A percentile compares a stretch with the other conserved stretches of the same genome.
phyloP scores from a whole-genome alignment of 345 rosid species.

The Syzygium oleosum region DNA sequence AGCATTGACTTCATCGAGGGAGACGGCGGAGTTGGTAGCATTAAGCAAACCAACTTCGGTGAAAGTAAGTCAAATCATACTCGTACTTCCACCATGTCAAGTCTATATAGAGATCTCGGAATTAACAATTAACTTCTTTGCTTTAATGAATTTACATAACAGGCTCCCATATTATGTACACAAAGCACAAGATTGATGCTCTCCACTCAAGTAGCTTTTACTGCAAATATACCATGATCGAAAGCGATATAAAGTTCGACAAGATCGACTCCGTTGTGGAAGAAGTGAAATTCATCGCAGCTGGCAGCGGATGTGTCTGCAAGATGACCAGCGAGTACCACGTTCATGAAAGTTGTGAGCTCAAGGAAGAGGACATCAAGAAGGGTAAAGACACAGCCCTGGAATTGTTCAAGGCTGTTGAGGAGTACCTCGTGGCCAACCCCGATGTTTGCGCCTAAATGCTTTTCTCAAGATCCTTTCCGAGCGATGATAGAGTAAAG shows the following conservation, averaged over 20 bases:
- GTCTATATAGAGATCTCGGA: background rate
- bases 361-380: conserved; percentile 4
- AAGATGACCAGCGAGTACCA: conserved; percentile 3
- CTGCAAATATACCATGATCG: background rate
- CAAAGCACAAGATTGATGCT: background rate
- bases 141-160: background rate
- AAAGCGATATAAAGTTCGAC: background rate
- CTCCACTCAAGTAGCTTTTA: background rate
- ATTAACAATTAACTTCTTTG: background rate
- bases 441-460: background rate
- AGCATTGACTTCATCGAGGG: conserved; percentile 20
- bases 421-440: background rate
- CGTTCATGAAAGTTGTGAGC: background rate
- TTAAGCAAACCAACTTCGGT: conserved; percentile 6
- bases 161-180: background rate
- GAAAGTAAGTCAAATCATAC: background rate
- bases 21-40: conserved; percentile 27
- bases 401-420: background rate
- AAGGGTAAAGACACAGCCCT: conserved; percentile 1
- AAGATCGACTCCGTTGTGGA: background rate
- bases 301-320: background rate
- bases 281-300: background rate
- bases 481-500: background rate
- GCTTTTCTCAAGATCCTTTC: background rate
- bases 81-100: background rate